Conservation (phyloP, 331 rosid species). For the Rosa hybrid region DNA sequence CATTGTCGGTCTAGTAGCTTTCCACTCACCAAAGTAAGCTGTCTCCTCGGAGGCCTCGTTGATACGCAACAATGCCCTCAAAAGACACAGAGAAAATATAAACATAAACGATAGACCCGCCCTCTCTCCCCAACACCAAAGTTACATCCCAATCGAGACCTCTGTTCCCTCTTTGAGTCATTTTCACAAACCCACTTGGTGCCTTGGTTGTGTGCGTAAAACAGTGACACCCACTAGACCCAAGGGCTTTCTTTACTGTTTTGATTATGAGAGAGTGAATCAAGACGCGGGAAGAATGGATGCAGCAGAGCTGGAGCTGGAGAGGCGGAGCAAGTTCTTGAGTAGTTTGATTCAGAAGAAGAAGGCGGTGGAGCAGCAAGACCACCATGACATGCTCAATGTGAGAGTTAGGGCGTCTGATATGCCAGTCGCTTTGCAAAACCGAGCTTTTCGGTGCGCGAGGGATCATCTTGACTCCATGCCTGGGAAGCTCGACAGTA, state of each 20-base stretch:
- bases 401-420: slow-evolving; percentile 75
- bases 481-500: slow-evolving; percentile 84
- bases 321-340: slow-evolving; percentile 82
- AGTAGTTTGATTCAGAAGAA: slow-evolving; percentile 76
- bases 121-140: slow-evolving; percentile 3
- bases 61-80: slow-evolving; percentile 31
- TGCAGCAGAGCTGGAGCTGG: slow-evolving; percentile 84
- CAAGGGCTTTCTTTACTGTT: not conserved
- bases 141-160: slow-evolving; percentile 32
- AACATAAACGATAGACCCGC: not conserved
- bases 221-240: slow-evolving; percentile 18
- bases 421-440: slow-evolving; percentile 74
- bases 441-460: slow-evolving; percentile 72
- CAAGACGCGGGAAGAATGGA: slow-evolving; percentile 40
- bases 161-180: slow-evolving; percentile 31
- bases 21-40: slow-evolving; percentile 21
- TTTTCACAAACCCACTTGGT: slow-evolving; percentile 28
- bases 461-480: slow-evolving; percentile 71
- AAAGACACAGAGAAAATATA: slow-evolving; percentile 24
- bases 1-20: slow-evolving; percentile 9
- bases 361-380: slow-evolving; percentile 69
- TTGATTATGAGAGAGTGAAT: slow-evolving; percentile 28
- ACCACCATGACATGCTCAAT: slow-evolving; percentile 48
- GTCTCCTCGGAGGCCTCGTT: slow-evolving; percentile 32
- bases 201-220: slow-evolving; percentile 15